phyloP scores from a whole-genome alignment of 176 grass and related monocot species.

The Coix lacrymajobi region DNA sequence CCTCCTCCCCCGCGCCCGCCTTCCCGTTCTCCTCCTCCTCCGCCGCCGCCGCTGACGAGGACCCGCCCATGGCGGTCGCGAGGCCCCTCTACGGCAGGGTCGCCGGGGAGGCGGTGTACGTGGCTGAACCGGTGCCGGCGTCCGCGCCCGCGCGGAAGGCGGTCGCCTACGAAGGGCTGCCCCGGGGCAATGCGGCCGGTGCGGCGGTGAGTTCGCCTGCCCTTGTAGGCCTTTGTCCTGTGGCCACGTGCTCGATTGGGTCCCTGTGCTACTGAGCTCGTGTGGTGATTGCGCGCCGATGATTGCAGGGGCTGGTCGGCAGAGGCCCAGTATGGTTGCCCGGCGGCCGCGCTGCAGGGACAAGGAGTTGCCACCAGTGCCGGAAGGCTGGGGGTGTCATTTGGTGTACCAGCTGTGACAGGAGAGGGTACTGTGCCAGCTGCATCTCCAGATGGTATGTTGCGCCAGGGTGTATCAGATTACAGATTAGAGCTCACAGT shows the following conservation, averaged over 20 bases:
- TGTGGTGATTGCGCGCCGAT: not conserved
- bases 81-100: constrained; percentile 33
- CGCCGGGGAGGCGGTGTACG: constrained; percentile 42
- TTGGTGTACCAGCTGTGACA: constrained; percentile 72
- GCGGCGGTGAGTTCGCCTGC: constrained; percentile 23
- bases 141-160: constrained; percentile 14
- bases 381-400: constrained; percentile 35
- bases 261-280: not conserved
- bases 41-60: not conserved
- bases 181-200: constrained; percentile 10
- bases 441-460: constrained; percentile 81
- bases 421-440: constrained; percentile 63
- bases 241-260: not conserved
- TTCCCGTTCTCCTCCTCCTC: not conserved
- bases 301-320: constrained; percentile 32
- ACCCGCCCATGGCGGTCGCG: constrained; percentile 30
- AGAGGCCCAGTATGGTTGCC: not conserved
- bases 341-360: not conserved
- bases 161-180: constrained; percentile 10
- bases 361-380: constrained; percentile 77
- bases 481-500: not conserved
- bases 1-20: not conserved
- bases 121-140: constrained; percentile 35
- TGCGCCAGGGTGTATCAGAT: not conserved
- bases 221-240: not conserved